These are phyloP conservation scores for Abelmoschus esculentus DNA, from an alignment of 345 rosid species.

Conservation along the genomic window DNA sequence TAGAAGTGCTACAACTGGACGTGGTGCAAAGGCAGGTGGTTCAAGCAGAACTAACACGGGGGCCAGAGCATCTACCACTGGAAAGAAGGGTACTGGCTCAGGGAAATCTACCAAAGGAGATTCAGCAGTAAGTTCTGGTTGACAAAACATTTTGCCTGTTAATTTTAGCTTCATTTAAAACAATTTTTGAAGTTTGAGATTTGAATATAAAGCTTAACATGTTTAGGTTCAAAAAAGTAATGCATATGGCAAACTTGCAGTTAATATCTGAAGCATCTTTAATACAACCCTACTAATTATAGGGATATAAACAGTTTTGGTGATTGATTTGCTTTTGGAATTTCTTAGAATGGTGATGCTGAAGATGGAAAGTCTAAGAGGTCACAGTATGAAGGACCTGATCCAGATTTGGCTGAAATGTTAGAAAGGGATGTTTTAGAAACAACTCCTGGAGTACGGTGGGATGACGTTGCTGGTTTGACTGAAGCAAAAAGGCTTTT, in stretches of 20 bases:
- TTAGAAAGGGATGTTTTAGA: constrained; percentile 99
- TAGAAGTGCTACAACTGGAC: constrained; percentile 44
- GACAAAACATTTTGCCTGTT: not conserved
- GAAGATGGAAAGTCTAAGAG: constrained; percentile 88
- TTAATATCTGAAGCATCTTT: no score
- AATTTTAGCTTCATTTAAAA: not conserved
- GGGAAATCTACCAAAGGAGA: constrained; percentile 74
- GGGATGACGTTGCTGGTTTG: constrained; percentile 99
- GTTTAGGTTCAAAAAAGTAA: not conserved
- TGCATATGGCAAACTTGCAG: no score
- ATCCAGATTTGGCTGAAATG: constrained; percentile 94
- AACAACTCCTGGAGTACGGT: constrained; percentile 90
- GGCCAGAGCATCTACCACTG: constrained; percentile 59
- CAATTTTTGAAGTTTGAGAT: not conserved
- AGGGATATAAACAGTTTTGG: not conserved
- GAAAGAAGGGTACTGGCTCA: constrained; percentile 66
- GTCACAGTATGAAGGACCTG: constrained; percentile 93
- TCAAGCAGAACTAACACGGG: constrained; percentile 52
- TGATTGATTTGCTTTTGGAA: constrained; percentile 17
- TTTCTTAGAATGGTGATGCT: constrained; percentile 71
- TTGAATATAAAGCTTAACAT: not conserved
- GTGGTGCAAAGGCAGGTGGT: constrained; percentile 67
- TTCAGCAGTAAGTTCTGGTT: constrained; percentile 45
- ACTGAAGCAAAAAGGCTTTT: constrained; percentile 96
- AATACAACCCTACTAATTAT: not conserved